phyloP scores from a whole-genome alignment of 345 rosid species.

The Physaria fendleri region DNA sequence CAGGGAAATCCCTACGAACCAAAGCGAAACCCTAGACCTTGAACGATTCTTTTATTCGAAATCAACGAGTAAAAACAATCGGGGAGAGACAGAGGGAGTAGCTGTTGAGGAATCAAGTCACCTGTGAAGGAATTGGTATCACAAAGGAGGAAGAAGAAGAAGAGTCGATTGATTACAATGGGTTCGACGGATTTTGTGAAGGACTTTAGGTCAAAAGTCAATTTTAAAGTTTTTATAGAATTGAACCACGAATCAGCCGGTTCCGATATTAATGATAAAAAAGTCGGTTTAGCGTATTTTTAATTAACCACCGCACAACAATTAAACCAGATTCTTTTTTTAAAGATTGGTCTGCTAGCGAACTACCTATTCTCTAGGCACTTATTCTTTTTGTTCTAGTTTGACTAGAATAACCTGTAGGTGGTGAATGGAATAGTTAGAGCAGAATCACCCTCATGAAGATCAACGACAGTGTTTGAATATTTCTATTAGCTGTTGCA shows the following conservation, averaged over 20 bases:
- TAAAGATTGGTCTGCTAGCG: too few species aligned
- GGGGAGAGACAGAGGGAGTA: background rate
- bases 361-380: too few species aligned
- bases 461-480: constrained; percentile 39
- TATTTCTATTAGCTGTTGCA: constrained; percentile 55
- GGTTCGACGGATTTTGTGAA: background rate
- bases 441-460: constrained; percentile 29
- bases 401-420: too few species aligned
- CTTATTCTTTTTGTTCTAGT: too few species aligned
- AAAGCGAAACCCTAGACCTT: background rate
- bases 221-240: background rate
- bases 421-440: constrained; percentile 2
- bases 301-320: too few species aligned
- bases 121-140: background rate
- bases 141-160: background rate
- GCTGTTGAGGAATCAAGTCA: background rate
- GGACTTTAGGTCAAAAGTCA: background rate
- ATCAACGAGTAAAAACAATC: background rate
- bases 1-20: background rate
- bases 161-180: background rate
- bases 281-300: too few species aligned
- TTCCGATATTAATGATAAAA: too few species aligned
- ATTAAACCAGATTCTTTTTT: too few species aligned
- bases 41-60: background rate
- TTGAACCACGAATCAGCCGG: background rate